Evolutionary conservation across 148 eudicot species (phyloP).

Genomic region (Polygonum maritimum): DNA sequence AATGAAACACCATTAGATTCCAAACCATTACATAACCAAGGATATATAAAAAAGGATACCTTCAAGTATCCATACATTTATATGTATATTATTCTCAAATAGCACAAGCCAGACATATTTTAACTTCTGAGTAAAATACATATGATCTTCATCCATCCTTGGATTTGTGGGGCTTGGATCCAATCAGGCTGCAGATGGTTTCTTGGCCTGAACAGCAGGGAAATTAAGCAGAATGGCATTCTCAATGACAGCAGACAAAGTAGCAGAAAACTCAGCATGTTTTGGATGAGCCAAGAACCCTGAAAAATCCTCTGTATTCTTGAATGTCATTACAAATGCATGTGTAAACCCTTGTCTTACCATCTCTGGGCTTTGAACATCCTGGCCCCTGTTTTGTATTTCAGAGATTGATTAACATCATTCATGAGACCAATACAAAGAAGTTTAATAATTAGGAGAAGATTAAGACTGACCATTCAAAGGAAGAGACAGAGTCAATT

Average conservation of each 20-base stretch:
- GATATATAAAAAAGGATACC: neutral
- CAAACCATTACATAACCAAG: neutral
- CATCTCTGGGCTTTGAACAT: constrained; percentile 71
- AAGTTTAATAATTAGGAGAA: neutral
- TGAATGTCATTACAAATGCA: constrained; percentile 69
- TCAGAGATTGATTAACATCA: neutral
- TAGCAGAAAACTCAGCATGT: constrained; percentile 57
- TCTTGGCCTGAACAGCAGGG: constrained; percentile 46
- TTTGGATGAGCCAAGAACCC: constrained; percentile 51
- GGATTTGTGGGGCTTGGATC: neutral
- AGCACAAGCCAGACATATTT: neutral
- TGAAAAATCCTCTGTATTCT: constrained; percentile 54
- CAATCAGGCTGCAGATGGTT: constrained; percentile 11
- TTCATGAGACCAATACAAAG: neutral
- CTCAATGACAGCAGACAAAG: constrained; percentile 53
- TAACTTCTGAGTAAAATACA: neutral
- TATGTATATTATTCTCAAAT: neutral
- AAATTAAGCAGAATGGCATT: constrained; percentile 77
- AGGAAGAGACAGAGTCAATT: constrained; percentile 57
- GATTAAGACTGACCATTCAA: constrained; percentile 50
- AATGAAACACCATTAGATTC: neutral
- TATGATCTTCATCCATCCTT: neutral
- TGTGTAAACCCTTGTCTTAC: constrained; percentile 88
- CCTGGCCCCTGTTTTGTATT: constrained; percentile 55
- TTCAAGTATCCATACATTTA: neutral